Evolutionary conservation across 179 eudicot species (phyloP).

Genomic region (Vitellaria paradoxa): DNA sequence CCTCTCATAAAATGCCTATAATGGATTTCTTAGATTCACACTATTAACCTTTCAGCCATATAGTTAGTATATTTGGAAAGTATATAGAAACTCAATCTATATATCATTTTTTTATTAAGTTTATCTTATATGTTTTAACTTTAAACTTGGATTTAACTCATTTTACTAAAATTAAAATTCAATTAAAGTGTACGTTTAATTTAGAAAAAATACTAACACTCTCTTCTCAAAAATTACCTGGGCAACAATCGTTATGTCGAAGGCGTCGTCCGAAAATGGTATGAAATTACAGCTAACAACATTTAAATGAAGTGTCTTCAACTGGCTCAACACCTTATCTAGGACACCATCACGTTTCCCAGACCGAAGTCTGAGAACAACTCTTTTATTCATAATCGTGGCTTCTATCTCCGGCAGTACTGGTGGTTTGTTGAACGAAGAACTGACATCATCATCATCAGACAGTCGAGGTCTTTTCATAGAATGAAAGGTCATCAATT

Average conservation of each 20-base stretch:
- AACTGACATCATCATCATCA: background rate
- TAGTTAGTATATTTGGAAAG: too few species aligned
- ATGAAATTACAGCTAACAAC: conserved; percentile 21
- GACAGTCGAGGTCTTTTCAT: background rate
- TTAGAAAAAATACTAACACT: too few species aligned
- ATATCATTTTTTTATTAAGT: too few species aligned
- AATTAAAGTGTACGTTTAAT: too few species aligned
- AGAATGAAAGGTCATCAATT: background rate
- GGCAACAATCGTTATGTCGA: conserved; percentile 26
- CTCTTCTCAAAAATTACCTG: conserved; percentile 20
- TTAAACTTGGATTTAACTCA: too few species aligned
- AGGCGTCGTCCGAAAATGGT: conserved; percentile 21
- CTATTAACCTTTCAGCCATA: too few species aligned
- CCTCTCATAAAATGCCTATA: too few species aligned
- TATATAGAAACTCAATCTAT: too few species aligned
- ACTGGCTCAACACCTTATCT: conserved; percentile 12
- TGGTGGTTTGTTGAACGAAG: background rate
- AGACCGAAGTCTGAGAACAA: conserved; percentile 26
- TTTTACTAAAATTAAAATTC: too few species aligned
- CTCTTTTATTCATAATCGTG: conserved; percentile 13
- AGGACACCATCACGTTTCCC: conserved; percentile 12
- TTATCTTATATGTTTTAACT: too few species aligned
- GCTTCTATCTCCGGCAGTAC: conserved; percentile 23
- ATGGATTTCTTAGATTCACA: too few species aligned
- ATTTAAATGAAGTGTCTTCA: conserved; percentile 23